Percentiles rank a stretch among this genome's conserved stretches.
These are phyloP conservation scores for Agastache rugosa DNA, from an alignment of 257 asterid genomes.

Conservation along the genomic window DNA sequence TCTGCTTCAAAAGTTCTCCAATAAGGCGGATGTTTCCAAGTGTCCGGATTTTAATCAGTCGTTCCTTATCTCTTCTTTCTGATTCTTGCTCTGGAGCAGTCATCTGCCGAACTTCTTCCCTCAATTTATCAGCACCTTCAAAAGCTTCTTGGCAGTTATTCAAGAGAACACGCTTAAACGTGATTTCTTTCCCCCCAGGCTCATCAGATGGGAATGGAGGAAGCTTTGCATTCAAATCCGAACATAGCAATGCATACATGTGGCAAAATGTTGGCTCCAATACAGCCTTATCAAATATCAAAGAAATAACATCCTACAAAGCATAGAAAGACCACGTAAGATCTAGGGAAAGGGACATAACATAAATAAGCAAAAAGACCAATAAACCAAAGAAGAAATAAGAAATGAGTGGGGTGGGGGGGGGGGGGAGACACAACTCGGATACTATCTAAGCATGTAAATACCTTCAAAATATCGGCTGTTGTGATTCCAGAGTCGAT, in stretches of 20 bases:
- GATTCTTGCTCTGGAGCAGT: constrained; percentile 82
- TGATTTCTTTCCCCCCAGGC: constrained; percentile 90
- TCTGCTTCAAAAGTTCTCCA: constrained; percentile 98
- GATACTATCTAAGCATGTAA: constrained; percentile 3
- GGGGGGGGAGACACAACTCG: neutral
- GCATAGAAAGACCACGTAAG: constrained; percentile 22
- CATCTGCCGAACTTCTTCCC: constrained; percentile 92
- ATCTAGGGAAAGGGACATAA: constrained; percentile 11
- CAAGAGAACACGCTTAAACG: constrained; percentile 84
- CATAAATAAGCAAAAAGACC: neutral
- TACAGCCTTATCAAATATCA: constrained; percentile 96
- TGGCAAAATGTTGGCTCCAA: constrained; percentile 96
- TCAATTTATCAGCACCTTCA: constrained; percentile 86
- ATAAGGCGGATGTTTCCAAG: constrained; percentile 97
- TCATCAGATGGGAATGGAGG: constrained; percentile 96
- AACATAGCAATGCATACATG: constrained; percentile 91
- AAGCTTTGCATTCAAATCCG: constrained; percentile 82
- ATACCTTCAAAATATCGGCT: constrained; percentile 91
- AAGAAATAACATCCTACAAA: constrained; percentile 76
- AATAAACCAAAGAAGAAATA: constrained; percentile 11
- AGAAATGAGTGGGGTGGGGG: neutral
- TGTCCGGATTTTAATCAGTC: constrained; percentile 81
- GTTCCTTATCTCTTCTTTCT: constrained; percentile 91
- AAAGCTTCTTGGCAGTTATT: constrained; percentile 91
- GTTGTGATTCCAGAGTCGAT: constrained; percentile 93